Conservation (phyloP, 495 filamentous ascomycete genomes). For the Pseudotulostoma volvatum region DNA sequence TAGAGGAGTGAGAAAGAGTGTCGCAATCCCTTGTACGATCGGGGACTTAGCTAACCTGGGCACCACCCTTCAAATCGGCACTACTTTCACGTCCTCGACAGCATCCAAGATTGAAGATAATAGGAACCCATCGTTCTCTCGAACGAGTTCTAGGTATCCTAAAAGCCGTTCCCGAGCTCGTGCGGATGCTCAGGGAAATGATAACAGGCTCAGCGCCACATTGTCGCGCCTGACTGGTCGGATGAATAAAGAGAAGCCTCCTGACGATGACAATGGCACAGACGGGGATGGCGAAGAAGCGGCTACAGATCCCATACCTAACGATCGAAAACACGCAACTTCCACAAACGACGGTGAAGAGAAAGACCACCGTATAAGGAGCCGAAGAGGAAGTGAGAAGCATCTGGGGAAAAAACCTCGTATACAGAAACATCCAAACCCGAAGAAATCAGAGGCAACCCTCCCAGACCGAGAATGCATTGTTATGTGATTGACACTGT, state of each 20-base stretch:
- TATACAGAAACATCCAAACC: conserved; percentile 25
- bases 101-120: conserved; percentile 25
- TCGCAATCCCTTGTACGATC: conserved; percentile 15
- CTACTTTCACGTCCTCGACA: conserved; percentile 6
- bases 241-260: conserved; percentile 27
- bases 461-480: conserved; percentile 63
- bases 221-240: conserved; percentile 47
- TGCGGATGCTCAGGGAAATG: conserved; percentile 48
- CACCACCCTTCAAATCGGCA: conserved; percentile 20
- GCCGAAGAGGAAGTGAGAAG: conserved; percentile 22
- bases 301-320: conserved; percentile 7
- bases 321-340: conserved; percentile 18
- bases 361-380: conserved; percentile 17
- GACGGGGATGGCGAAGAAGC: conserved; percentile 19
- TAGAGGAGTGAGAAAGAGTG: conserved; percentile 10
- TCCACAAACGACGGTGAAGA: conserved; percentile 15
- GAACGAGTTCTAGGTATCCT: conserved; percentile 40
- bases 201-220: conserved; percentile 48
- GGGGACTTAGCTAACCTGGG: conserved; percentile 15
- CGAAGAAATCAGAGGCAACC: conserved; percentile 20
- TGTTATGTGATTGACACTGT: conserved; percentile 32
- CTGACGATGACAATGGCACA: conserved; percentile 12
- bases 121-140: conserved; percentile 33
- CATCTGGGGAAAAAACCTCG: conserved; percentile 21
- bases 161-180: conserved; percentile 44